Conservation (phyloP, 352 stramenopile genomes). For the Hyaloperonospora brassicae region DNA sequence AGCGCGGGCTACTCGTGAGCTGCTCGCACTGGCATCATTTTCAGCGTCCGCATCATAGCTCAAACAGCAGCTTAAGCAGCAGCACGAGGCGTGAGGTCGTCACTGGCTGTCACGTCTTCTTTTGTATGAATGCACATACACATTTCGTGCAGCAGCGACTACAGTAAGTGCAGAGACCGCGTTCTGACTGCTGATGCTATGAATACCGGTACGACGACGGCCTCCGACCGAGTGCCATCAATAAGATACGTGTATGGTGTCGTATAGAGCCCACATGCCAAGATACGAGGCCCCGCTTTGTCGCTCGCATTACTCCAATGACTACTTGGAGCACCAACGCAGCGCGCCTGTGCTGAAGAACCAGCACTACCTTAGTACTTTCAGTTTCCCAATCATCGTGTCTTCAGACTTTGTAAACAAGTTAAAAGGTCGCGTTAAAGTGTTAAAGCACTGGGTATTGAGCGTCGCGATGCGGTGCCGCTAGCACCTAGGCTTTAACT, state of each 20-base stretch:
- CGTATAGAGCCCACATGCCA: neutral
- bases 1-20: conserved; percentile 51
- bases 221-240: too few relatives aligned
- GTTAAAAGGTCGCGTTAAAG: too few relatives aligned
- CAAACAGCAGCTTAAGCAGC: neutral
- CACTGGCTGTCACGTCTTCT: conserved; percentile 30
- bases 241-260: too few relatives aligned
- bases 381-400: conserved; percentile 32
- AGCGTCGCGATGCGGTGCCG: too few relatives aligned
- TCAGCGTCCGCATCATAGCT: neutral
- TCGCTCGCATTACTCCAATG: conserved; percentile 26
- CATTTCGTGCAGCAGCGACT: conserved; percentile 11
- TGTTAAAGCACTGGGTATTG: too few relatives aligned
- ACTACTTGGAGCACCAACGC: conserved; percentile 37
- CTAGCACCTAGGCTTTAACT: too few relatives aligned
- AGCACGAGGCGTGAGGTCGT: too few relatives aligned
- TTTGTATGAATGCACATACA: conserved; percentile 80
- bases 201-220: too few relatives aligned
- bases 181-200: too few relatives aligned
- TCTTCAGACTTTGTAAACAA: conserved; percentile 24
- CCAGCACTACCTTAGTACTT: conserved; percentile 48
- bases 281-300: conserved; percentile 23
- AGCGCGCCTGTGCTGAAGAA: conserved; percentile 70
- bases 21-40: conserved; percentile 78
- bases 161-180: too few relatives aligned